A percentile compares a stretch with the other conserved stretches of the same genome.
phyloP scores from a whole-genome alignment of 257 asterid genomes.

The Rehmannia glutinosa region DNA sequence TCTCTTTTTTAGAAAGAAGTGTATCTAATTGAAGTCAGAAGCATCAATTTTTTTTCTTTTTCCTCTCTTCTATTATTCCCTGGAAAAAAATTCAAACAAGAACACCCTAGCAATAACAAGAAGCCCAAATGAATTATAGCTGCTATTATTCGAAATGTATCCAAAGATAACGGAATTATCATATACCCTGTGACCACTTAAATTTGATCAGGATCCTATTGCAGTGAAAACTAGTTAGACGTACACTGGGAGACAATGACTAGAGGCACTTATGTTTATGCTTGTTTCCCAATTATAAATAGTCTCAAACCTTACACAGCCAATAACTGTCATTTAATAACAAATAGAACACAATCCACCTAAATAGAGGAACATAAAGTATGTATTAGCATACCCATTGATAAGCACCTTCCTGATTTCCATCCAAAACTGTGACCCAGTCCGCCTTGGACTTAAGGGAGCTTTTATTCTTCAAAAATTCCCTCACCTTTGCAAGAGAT shows the following conservation, averaged over 20 bases:
- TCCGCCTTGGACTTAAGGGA: conserved; percentile 52
- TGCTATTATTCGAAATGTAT: background rate
- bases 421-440: conserved; percentile 74
- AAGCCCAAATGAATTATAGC: background rate
- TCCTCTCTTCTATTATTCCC: background rate
- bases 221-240: background rate
- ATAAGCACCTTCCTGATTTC: conserved; percentile 78
- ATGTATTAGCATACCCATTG: conserved; percentile 58
- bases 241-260: background rate
- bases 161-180: background rate
- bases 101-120: background rate
- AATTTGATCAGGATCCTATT: background rate
- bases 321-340: background rate
- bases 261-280: background rate
- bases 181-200: background rate
- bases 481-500: conserved; percentile 58
- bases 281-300: background rate
- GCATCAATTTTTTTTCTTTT: background rate
- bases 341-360: background rate
- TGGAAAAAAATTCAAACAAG: background rate
- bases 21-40: background rate
- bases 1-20: background rate
- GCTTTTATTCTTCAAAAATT: conserved; percentile 56
- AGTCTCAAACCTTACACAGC: background rate
- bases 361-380: background rate